Evolutionary conservation across 108 stramenopile genomes (phyloP), one percentile per base, ranked within the genome.

Genomic region (Cylindrotheca closterium): DNA sequence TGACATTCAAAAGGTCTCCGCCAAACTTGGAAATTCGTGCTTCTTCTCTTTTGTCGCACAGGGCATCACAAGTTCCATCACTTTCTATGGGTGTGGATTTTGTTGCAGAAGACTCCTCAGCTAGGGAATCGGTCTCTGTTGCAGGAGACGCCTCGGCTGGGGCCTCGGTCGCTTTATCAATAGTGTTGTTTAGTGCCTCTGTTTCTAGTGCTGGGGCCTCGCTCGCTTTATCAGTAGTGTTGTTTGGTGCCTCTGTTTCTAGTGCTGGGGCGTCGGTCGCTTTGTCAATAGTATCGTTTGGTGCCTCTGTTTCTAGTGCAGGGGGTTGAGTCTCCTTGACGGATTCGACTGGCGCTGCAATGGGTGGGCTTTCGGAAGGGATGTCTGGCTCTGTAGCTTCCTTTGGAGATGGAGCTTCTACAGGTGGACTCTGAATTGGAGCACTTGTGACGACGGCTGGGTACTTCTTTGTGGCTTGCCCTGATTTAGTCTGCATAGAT

Each of bases 1-100:
- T 10, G 1, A 26, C 24, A 29, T 77, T 53, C 50, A 65, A 23
- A 17, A 77, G 30, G 31, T 75, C 37, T 21, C 68, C 71, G 18
- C 27, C 22, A 26, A 65, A 65, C 18, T 51, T 57, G 21, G 62
- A 26, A 3, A 15, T 30, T 2, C 52, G 18, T 26, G 57, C 58
- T 47, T 65, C 33, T 19, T 10, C n/a, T 37, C 10, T 4, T 21
- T 18, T 22, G 2, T n/a, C 7, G 34, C 58, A 58, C 10, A 37
- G 12, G 23, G 18, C 34, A 42, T 42, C 15, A 15, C 37, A 42
- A 15, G 10, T 42, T 7, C 37, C 37, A 42, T 42, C 37, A 42
- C 37, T 42, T 42, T 42, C 37, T 7, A 42, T 15, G 37, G 15
- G 10, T 42, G 37, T 42, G 37, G n/a, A n/a, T n/a, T 42, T 15